These are phyloP conservation scores for Cadophora sp. DNA, from an alignment of 2,329 filamentous ascomycete species.

Conservation along the genomic window DNA sequence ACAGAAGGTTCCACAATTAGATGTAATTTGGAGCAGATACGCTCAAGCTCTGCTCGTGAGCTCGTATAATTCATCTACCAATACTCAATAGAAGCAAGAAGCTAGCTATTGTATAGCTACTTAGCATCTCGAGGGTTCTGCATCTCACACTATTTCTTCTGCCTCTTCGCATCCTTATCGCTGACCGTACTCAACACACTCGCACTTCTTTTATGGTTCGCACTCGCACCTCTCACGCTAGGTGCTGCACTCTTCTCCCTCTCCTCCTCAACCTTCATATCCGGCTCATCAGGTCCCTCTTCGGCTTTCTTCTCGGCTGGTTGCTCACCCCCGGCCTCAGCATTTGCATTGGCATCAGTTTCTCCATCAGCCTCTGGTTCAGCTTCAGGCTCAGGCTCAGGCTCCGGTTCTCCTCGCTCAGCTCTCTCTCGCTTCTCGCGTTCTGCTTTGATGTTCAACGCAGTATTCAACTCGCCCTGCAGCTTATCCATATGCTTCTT, in stretches of 20 bases:
- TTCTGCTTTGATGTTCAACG: conserved; percentile 59
- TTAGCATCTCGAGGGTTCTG: too few species aligned
- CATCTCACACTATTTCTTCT: conserved; percentile 47
- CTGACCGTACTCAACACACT: conserved; percentile 78
- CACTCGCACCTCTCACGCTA: conserved; percentile 59
- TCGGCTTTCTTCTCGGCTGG: conserved; percentile 30
- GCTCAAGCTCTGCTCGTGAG: not conserved
- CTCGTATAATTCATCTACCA: conserved; percentile 4
- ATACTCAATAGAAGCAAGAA: conserved; percentile 13
- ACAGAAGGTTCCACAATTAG: not conserved
- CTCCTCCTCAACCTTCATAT: conserved; percentile 59
- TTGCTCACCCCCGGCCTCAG: conserved; percentile 44
- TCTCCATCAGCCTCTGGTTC: conserved; percentile 39
- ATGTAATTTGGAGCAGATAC: not conserved
- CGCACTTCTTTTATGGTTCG: conserved; percentile 79
- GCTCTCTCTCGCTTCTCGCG: conserved; percentile 45
- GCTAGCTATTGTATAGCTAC: not conserved
- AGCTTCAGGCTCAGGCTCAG: conserved; percentile 22
- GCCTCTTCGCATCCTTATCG: conserved; percentile 61
- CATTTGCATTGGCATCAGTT: conserved; percentile 39
- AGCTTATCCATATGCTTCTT: conserved; percentile 79
- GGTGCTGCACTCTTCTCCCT: conserved; percentile 48
- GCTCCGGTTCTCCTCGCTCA: conserved; percentile 20
- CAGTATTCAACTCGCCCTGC: conserved; percentile 70
- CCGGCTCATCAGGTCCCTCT: conserved; percentile 54